Percentiles rank a stretch among this genome's conserved stretches.
Evolutionary conservation across 2,329 filamentous ascomycete species (phyloP).

Genomic region (Ascochyta clinopodiicola): DNA sequence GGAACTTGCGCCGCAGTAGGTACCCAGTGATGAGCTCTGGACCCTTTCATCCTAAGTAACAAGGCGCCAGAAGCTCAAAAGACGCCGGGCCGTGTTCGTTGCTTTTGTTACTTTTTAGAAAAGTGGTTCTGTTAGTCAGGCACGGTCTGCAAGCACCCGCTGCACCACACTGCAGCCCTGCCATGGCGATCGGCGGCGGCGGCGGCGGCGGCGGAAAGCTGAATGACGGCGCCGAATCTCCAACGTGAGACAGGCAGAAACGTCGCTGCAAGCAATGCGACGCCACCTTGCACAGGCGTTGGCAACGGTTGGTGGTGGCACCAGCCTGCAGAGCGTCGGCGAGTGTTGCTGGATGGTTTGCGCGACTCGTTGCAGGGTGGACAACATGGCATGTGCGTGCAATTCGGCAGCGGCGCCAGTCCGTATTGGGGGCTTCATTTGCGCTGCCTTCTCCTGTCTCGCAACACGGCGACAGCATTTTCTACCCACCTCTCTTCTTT

Average conservation of each 20-base stretch:
- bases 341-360: constrained; percentile 21
- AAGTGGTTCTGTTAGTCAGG: constrained; percentile 29
- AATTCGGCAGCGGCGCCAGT: constrained; percentile 35
- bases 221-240: background rate
- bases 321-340: constrained; percentile 21
- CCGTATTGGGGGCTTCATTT: constrained; percentile 43
- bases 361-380: constrained; percentile 23
- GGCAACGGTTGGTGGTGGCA: constrained; percentile 3
- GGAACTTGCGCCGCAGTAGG: constrained; percentile 23
- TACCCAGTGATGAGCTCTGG: constrained; percentile 20
- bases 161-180: constrained; percentile 14
- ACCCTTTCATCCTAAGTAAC: constrained; percentile 13
- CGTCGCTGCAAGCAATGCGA: constrained; percentile 28
- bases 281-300: constrained; percentile 34
- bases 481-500: constrained; percentile 41
- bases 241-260: constrained; percentile 16
- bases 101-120: constrained; percentile 8
- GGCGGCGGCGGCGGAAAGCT: background rate
- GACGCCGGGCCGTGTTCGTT: constrained; percentile 18
- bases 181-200: constrained; percentile 6
- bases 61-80: constrained; percentile 14
- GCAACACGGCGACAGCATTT: constrained; percentile 29
- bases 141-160: constrained; percentile 22
- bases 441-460: constrained; percentile 43
- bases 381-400: constrained; percentile 34